Percentiles rank a stretch among this genome's conserved stretches.
These are phyloP conservation scores for Vickermania spadyakhi DNA, from an alignment of 208 protist genomes.

Conservation along the genomic window DNA sequence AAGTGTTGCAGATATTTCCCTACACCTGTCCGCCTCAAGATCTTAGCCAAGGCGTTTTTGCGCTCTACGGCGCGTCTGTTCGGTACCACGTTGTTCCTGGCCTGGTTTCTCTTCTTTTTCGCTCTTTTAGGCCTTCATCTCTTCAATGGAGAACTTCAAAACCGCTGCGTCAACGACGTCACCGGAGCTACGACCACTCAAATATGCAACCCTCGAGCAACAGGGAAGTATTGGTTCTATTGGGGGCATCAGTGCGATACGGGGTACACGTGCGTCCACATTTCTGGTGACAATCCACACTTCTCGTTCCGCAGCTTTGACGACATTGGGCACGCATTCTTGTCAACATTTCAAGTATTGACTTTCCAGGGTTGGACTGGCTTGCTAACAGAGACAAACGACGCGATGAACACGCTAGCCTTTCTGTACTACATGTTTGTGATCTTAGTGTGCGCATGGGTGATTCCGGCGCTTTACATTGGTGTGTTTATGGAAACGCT, in stretches of 20 bases:
- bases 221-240: constrained; percentile 59
- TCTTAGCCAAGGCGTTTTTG: constrained; percentile 81
- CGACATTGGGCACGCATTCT: constrained; percentile 78
- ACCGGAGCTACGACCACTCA: constrained; percentile 37
- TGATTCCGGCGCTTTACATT: constrained; percentile 83
- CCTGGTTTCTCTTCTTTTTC: constrained; percentile 88
- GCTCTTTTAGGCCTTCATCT: constrained; percentile 77
- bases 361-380: constrained; percentile 87
- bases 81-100: constrained; percentile 51
- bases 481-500: constrained; percentile 88
- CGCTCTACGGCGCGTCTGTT: constrained; percentile 69
- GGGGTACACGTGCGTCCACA: constrained; percentile 39
- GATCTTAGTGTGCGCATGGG: constrained; percentile 77
- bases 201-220: constrained; percentile 46
- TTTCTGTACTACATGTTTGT: constrained; percentile 83
- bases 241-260: constrained; percentile 52
- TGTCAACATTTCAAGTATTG: constrained; percentile 84
- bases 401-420: constrained; percentile 38
- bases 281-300: constrained; percentile 65
- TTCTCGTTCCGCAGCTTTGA: constrained; percentile 87
- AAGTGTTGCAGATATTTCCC: constrained; percentile 76
- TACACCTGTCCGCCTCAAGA: constrained; percentile 60
- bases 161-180: constrained; percentile 66
- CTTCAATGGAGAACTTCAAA: constrained; percentile 65
- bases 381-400: constrained; percentile 76